Evolutionary conservation across 495 filamentous ascomycete genomes (phyloP).

Genomic region (Delitschia confertaspora): DNA sequence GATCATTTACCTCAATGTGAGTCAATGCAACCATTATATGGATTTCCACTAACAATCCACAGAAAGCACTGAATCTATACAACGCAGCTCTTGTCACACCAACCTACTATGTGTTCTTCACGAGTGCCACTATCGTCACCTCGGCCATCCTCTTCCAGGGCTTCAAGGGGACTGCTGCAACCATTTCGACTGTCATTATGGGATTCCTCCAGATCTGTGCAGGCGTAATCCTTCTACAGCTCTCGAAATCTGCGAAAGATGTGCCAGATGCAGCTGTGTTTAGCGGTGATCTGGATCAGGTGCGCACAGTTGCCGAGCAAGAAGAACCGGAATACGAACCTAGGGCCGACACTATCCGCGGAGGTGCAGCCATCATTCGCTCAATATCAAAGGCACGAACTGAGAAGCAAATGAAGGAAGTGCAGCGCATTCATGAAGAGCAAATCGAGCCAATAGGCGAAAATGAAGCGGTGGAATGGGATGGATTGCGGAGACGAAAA

Average conservation of each 20-base stretch:
- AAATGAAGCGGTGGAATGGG: conserved; percentile 79
- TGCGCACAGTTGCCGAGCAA: conserved; percentile 88
- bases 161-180: conserved; percentile 74
- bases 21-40: conserved; percentile 32
- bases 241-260: conserved; percentile 97
- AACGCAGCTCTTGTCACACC: conserved; percentile 96
- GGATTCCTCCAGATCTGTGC: conserved; percentile 92
- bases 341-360: conserved; percentile 92
- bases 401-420: conserved; percentile 74
- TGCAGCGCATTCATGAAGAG: conserved; percentile 69
- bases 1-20: conserved; percentile 90
- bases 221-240: conserved; percentile 89
- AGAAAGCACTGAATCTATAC: conserved; percentile 98
- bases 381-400: conserved; percentile 67
- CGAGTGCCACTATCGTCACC: conserved; percentile 85
- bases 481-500: conserved; percentile 76
- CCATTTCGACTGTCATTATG: conserved; percentile 82
- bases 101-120: conserved; percentile 98
- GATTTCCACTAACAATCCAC: conserved; percentile 29
- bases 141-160: conserved; percentile 89
- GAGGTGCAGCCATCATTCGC: conserved; percentile 80
- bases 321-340: conserved; percentile 92
- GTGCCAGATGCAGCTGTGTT: conserved; percentile 92
- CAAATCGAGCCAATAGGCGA: conserved; percentile 68
- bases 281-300: conserved; percentile 85